phyloP scores from a whole-genome alignment of 1,284 basidiomycete genomes.

The Austropuccinia psidii region DNA sequence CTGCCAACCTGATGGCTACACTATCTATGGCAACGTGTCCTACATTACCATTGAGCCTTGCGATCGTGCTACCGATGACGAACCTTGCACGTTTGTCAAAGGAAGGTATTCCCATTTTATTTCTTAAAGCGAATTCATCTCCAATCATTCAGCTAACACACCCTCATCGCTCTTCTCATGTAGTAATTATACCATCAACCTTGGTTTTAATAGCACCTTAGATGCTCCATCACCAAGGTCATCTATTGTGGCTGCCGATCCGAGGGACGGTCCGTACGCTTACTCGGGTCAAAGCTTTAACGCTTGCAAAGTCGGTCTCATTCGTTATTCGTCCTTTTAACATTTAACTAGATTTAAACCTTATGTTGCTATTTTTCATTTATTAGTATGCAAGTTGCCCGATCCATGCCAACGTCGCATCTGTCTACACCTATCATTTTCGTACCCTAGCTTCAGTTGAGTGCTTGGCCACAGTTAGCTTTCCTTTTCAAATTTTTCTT shows the following conservation, averaged over 20 bases:
- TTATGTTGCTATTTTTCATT: background rate
- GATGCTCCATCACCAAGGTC: conserved; percentile 13
- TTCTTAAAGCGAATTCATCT: background rate
- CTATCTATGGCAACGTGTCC: conserved; percentile 3
- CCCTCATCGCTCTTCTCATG: background rate
- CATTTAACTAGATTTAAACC: background rate
- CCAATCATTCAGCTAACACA: background rate
- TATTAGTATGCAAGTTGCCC: conserved; percentile 23
- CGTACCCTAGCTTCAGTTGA: conserved; percentile 17
- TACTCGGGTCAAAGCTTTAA: conserved; percentile 36
- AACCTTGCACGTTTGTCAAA: conserved; percentile 10
- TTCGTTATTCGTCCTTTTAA: background rate
- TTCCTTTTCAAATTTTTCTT: background rate
- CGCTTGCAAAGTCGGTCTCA: conserved; percentile 13
- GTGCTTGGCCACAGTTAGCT: background rate
- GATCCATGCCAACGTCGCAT: conserved; percentile 2
- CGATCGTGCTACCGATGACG: background rate
- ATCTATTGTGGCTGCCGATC: conserved; percentile 16
- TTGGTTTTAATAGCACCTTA: conserved; percentile 4
- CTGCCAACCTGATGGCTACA: background rate
- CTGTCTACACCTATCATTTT: conserved; percentile 29
- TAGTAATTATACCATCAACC: conserved; percentile 31
- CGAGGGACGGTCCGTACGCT: conserved; percentile 4
- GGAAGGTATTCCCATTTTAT: background rate
- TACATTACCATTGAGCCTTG: conserved; percentile 14